A percentile compares a stretch with the other conserved stretches of the same genome.
phyloP scores from a whole-genome alignment of 164 flowering plant species.

The Stephania japonica region DNA sequence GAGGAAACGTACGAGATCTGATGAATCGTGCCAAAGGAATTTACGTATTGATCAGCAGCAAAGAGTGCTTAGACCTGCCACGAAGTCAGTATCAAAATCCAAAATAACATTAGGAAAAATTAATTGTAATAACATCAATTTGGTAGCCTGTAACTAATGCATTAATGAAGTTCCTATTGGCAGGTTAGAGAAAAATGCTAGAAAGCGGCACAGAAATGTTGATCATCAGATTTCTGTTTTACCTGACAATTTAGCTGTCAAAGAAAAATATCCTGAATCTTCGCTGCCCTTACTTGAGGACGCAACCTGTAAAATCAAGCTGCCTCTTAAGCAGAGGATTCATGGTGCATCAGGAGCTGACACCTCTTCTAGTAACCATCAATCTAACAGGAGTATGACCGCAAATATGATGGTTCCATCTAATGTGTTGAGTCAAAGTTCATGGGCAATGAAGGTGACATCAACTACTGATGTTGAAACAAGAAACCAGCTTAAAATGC shows the following conservation, averaged over 20 bases:
- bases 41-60: slow-evolving; percentile 17
- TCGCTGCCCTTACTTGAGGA: slow-evolving; percentile 7
- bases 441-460: slow-evolving; percentile 7
- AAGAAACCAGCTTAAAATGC: slow-evolving; percentile 10
- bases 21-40: slow-evolving; percentile 22
- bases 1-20: slow-evolving; percentile 43
- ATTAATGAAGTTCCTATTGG: slow-evolving; percentile 20
- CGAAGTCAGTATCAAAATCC: slow-evolving; percentile 17
- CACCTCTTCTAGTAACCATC: slow-evolving; percentile 16
- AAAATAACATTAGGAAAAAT: slow-evolving; percentile 17
- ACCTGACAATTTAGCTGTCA: slow-evolving; percentile 15
- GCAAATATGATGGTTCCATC: slow-evolving; percentile 15
- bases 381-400: slow-evolving; percentile 13
- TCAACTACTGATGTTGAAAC: slow-evolving; percentile 12
- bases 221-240: slow-evolving; percentile 17
- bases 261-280: slow-evolving; percentile 22
- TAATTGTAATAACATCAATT: slow-evolving; percentile 7
- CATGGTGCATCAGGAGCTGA: slow-evolving; percentile 26
- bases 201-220: slow-evolving; percentile 17
- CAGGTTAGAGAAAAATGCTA: slow-evolving; percentile 10
- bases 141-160: slow-evolving; percentile 9
- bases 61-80: slow-evolving; percentile 11
- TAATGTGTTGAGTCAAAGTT: slow-evolving; percentile 12
- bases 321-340: slow-evolving; percentile 2
- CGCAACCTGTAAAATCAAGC: background rate